A percentile compares a stretch with the other conserved stretches of the same genome.
phyloP scores from a whole-genome alignment of 2,329 filamentous ascomycete species.

The Cytospora chrysosperma region DNA sequence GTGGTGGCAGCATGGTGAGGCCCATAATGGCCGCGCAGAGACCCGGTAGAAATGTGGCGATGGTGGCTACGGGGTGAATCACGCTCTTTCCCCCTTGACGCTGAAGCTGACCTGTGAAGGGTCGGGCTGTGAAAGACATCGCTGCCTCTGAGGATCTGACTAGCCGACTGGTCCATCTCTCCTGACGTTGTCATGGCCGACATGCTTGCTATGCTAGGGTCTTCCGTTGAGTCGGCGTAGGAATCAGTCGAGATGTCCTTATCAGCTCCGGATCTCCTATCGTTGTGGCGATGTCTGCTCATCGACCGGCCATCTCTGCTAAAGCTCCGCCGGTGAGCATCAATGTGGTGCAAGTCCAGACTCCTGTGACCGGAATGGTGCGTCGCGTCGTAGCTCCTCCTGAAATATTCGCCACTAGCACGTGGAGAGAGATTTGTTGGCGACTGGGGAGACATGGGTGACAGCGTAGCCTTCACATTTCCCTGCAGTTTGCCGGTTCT shows the following conservation, averaged over 20 bases:
- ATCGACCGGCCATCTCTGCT: constrained; percentile 57
- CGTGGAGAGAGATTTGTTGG: constrained; percentile 52
- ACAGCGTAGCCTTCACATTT: constrained; percentile 60
- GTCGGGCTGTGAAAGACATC: constrained; percentile 85
- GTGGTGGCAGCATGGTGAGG: constrained; percentile 40
- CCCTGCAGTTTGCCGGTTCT: constrained; percentile 49
- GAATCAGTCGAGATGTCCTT: constrained; percentile 70
- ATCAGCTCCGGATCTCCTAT: constrained; percentile 46
- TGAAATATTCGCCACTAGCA: constrained; percentile 51
- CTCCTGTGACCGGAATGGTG: constrained; percentile 50
- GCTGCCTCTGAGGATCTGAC: constrained; percentile 83
- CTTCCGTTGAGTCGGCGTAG: constrained; percentile 70
- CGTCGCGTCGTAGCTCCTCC: constrained; percentile 55
- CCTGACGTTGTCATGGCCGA: constrained; percentile 69
- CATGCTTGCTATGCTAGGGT: constrained; percentile 57
- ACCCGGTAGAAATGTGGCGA: background rate
- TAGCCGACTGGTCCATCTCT: constrained; percentile 78
- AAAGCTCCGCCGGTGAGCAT: constrained; percentile 57
- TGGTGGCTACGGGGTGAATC: constrained; percentile 16
- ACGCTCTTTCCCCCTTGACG: constrained; percentile 31
- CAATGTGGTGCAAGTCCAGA: constrained; percentile 48
- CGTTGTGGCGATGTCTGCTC: constrained; percentile 48
- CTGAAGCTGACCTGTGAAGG: constrained; percentile 52
- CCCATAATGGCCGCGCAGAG: constrained; percentile 12
- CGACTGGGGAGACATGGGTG: constrained; percentile 47